Evolutionary conservation across 306 rosid species (phyloP), one percentile per base, ranked within the genome.

Genomic region (Cucurbita argyrosperma): DNA sequence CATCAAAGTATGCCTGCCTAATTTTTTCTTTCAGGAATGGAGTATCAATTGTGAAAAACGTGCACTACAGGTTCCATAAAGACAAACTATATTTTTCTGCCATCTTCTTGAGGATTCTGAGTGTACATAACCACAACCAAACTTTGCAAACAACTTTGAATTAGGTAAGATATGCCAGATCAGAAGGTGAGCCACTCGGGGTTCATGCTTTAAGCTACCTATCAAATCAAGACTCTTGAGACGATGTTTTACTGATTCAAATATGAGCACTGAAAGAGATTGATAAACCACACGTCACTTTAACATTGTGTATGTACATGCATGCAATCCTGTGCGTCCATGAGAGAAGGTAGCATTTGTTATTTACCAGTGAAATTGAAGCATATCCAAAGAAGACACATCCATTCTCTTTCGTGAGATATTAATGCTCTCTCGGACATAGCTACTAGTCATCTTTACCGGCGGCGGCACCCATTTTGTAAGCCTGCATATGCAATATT

Each of bases 401-500:
- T 90, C 98, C 98, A 93, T 93, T 84, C 98, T 93, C 88, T 83
- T 93, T 79, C 92, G 84, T 43, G 98, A 93, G 54, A 89, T 78
- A 79, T 93, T 81, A 19, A 90, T 89, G 80, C 86, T 90, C 67
- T 90, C 97, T 85, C 90, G 87, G 57, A 93, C 98, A 76, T 51
- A 89, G 81, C 85, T 86, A 72, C 92, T 83, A 26, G 98, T 89
- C 98, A 93, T 93, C 92, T 89, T 93, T 76, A 93, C 97, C 16
- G 98, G 97, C 4, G 96, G 94, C 1, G 97, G 97, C 85, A 93
- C 98, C 98, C 97, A 93, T 77, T 93, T 93, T 6, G 98, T 94
- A 71, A 94, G 97, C 72, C 98, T 94, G 88, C 86, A 82, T 63
- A 66, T 43, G 82, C 71, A 76, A 75, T 37, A 75, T 46, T 47